Evolutionary conservation across 2,329 filamentous ascomycete species (phyloP).

Genomic region (Nakataea oryzae): DNA sequence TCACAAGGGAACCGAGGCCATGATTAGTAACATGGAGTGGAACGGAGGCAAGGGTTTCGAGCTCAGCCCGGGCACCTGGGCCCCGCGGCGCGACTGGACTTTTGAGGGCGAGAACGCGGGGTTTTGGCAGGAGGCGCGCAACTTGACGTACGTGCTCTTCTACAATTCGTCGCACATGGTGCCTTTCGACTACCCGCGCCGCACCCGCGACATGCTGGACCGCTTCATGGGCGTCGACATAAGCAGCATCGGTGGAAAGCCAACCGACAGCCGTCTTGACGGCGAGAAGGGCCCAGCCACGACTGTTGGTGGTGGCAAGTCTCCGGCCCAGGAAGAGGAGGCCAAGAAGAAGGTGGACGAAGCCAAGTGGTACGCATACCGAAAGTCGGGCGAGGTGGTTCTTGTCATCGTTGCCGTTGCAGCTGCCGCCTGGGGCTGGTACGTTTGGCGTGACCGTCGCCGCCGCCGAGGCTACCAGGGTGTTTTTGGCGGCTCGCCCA

Average conservation of each 20-base stretch:
- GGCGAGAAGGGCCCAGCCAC: constrained; percentile 74
- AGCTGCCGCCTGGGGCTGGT: constrained; percentile 65
- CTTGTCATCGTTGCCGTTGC: constrained; percentile 71
- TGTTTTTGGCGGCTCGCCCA: constrained; percentile 27
- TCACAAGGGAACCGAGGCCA: constrained; percentile 81
- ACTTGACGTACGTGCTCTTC: constrained; percentile 90
- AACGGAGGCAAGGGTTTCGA: constrained; percentile 90
- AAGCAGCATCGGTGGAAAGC: constrained; percentile 70
- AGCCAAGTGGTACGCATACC: constrained; percentile 83
- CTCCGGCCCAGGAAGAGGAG: constrained; percentile 52
- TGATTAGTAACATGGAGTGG: constrained; percentile 88
- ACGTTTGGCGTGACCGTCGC: constrained; percentile 52
- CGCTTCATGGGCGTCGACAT: constrained; percentile 93
- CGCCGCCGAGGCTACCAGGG: constrained; percentile 44
- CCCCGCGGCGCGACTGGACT: constrained; percentile 86
- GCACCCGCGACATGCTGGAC: constrained; percentile 91
- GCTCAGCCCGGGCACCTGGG: constrained; percentile 73
- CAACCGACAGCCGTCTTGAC: constrained; percentile 71
- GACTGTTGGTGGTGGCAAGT: constrained; percentile 56
- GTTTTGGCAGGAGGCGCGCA: constrained; percentile 89
- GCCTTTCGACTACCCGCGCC: constrained; percentile 81
- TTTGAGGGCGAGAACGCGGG: constrained; percentile 84
- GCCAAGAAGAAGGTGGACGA: constrained; percentile 66
- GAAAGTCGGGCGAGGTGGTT: constrained; percentile 75
- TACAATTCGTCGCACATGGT: constrained; percentile 98